Base-by-base conservation (phyloP, 2,329 filamentous ascomycete genomes). In the Fusarium keratoplasticum region DNA sequence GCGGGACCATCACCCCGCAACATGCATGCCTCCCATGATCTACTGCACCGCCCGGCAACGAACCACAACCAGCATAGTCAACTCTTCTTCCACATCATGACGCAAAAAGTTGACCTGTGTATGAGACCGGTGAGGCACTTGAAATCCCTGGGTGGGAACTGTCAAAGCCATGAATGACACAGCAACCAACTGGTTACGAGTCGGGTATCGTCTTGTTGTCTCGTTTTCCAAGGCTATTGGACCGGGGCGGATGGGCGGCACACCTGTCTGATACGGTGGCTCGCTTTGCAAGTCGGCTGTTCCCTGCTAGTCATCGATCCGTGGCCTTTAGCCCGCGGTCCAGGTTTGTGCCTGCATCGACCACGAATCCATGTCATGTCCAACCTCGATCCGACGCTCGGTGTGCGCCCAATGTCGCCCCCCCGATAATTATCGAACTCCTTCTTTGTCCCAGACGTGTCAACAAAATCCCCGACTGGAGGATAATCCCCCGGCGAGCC, bases 271-370 rank as follows among this genome's bases (percentile, higher is more conserved):
- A 60, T 40, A 27, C 57, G 18, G 35, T 60, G 25, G 55, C 55
- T 38, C 20, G 10, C 35, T 22, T 25, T 40, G 20, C 22, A 42
- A 60, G 18, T 42, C 27, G 36, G 16, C 57, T 59, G 20, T 25
- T 59, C 55, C 55, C 33, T 59, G 55, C 55, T 38, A 59, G 22
- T 29, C 22, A 36, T 38, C 35, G 16, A 13, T 59, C 33, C 14
- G 25, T 40, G 35, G 20, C 11, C 35, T 36, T 40, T 59, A 25
- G 55, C 22, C 33, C n/a, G 16, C 35, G 31, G 31, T 25, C 33
- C 11, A 27, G 55, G 20, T 38, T 38, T 38, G 50, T 62, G 64
- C 63, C 58, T 63, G 67, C 63, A 44, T 69, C 52, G 35, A 42
- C 64, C 58, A n/a, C 27, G 38, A 35, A 55, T 68, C 54, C 66